phyloP scores from a whole-genome alignment of 2,329 filamentous ascomycete genomes.

The Colletotrichum plurivorum region DNA sequence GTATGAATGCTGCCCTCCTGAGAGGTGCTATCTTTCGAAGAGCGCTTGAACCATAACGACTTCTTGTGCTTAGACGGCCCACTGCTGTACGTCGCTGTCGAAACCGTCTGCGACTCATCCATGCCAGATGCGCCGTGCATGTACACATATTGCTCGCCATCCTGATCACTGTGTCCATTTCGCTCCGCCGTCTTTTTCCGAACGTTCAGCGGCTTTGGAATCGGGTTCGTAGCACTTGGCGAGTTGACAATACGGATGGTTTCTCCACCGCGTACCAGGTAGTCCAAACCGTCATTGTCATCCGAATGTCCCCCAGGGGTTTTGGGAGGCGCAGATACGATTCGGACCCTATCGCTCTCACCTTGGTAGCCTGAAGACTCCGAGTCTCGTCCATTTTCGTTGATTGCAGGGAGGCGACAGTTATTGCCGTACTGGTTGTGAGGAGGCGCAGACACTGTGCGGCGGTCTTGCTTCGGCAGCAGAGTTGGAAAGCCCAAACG shows the following conservation, averaged over 20 bases:
- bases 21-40: slow-evolving; percentile 54
- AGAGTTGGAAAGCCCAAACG: slow-evolving; percentile 49
- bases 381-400: slow-evolving; percentile 54
- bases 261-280: slow-evolving; percentile 61
- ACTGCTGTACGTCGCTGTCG: slow-evolving; percentile 39
- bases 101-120: slow-evolving; percentile 42
- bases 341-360: slow-evolving; percentile 54
- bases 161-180: background rate
- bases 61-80: slow-evolving; percentile 59
- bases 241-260: slow-evolving; percentile 71
- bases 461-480: slow-evolving; percentile 57
- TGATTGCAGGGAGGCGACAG: slow-evolving; percentile 63
- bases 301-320: slow-evolving; percentile 45
- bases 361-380: slow-evolving; percentile 25
- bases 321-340: slow-evolving; percentile 61
- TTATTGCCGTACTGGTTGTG: slow-evolving; percentile 58
- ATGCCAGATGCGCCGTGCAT: slow-evolving; percentile 41
- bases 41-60: slow-evolving; percentile 66
- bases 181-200: slow-evolving; percentile 53
- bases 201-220: slow-evolving; percentile 58
- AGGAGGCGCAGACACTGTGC: slow-evolving; percentile 66
- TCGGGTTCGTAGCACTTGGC: slow-evolving; percentile 53
- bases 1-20: slow-evolving; percentile 40
- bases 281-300: slow-evolving; percentile 56
- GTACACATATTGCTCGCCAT: slow-evolving; percentile 46